Base-by-base conservation (phyloP, 1,284 basidiomycete species). In the Cystobasidium slooffiae region DNA sequence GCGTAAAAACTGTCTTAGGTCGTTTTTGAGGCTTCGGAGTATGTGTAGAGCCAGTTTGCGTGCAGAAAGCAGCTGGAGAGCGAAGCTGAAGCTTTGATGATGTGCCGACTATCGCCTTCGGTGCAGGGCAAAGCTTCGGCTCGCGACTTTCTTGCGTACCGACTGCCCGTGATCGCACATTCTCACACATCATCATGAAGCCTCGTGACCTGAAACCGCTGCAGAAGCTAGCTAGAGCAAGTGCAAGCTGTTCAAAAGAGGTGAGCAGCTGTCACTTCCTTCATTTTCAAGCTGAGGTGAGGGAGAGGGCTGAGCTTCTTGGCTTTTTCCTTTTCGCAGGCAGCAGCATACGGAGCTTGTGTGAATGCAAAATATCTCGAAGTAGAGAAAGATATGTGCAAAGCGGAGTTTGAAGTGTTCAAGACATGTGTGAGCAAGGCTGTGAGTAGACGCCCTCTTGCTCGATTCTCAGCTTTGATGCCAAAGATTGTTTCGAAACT, bases 261-360 rank as follows among this genome's bases (percentile, higher is more conserved):
- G 70, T 73, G 53, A 9, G 70, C 1, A 31, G 9, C 47, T 10
- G 3, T 18, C 68, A 16, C 18, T 41, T 9, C 16, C 55, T n/a
- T n/a, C n/a, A n/a, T n/a, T n/a, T 31, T 59, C 20, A 16, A 31
- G 58, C 10, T 22, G 8, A 58, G 6, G 6, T 14, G 43, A 20
- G 24, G 2, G 31, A 31, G 31, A 31, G 31, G 31, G 31, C 31
- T 31, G 31, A 31, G 31, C 31, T 31, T 31, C 31, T 31, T 31
- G 31, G 20, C 20, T 9, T 16, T 44, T 24, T 73, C 63, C 43
- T 20, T 6, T 47, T 78, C 84, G 3, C 86, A 92, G 78, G 92
- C 92, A 41, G 84, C 87, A 9, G 83, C 81, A 12, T 94, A 94
- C 79, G 92, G 91, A 31, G 89, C 89, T 81, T 94, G 92, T 80